Base-by-base conservation (phyloP, 2,329 filamentous ascomycete species). In the Talaromyces sp. region DNA sequence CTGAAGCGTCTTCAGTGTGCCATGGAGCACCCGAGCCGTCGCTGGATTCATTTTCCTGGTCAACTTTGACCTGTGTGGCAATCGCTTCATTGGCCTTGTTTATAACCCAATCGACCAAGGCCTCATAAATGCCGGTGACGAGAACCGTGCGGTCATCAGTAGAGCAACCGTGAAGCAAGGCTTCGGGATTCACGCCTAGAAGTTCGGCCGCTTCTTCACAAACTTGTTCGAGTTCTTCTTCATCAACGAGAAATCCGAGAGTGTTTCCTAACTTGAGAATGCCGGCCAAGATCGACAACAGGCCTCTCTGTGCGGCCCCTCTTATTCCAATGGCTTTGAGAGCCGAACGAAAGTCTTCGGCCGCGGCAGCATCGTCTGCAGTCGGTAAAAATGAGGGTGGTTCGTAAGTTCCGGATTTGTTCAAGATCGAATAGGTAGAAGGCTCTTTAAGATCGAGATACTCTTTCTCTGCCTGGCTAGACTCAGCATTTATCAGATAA, bases 271-370 rank as follows among this genome's bases (percentile, higher is more conserved):
- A 86, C 76, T 97, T 97, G 22, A 99, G 81, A 15, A 99, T 81
- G 33, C 91, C 94, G 1, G 93, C 91, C 19, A 99, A 84, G 0
- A 89, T 89, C 0, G 93, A 95, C 61, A 99, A 90, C 65, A 99
- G 85, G 72, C 91, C 90, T 64, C 93, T 87, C 69, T 96, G 89
- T 31, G 88, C 83, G 11, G 90, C 86, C 7, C 95, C 95, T 77
- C 95, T 97, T 78, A 99, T 96, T 19, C 95, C 95, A 71, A 99
- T 94, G 1, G 91, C 88, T 76, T 96, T 97, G 31, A 99, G 81
- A 9, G 92, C 90, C 39, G 89, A 83, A 59, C 94, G 88, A 77
- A 97, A 96, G 75, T 99, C 95, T 74, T 99, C 95, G 8, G 94
- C 95, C 1, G 93, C 88, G 1, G 95, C 95, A 7, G 88, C 89